Evolutionary conservation across 2,329 filamentous ascomycete genomes (phyloP).

Genomic region (Aspergillus sp.): DNA sequence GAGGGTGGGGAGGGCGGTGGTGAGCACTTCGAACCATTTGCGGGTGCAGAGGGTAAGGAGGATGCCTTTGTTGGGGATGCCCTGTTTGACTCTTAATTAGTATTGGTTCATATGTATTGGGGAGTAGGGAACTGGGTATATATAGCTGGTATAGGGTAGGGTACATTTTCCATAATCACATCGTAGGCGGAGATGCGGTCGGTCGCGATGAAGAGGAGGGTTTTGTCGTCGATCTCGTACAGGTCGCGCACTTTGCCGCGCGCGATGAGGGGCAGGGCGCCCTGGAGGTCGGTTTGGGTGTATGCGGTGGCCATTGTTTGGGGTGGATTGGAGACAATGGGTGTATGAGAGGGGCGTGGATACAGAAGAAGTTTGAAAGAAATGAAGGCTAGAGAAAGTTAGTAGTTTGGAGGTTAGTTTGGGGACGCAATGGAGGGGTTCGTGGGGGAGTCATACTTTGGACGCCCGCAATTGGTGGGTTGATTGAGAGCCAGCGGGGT

Average conservation of each 20-base stretch:
- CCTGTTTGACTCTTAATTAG: conserved; percentile 47
- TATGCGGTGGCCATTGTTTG: conserved; percentile 41
- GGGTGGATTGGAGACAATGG: not conserved
- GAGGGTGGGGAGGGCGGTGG: conserved; percentile 57
- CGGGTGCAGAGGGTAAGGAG: conserved; percentile 68
- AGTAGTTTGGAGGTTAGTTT: not conserved
- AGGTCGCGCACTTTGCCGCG: conserved; percentile 80
- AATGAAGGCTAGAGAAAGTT: not conserved
- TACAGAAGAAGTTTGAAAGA: not conserved
- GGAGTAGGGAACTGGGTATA: not conserved
- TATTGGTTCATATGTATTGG: conserved; percentile 43
- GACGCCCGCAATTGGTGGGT: not conserved
- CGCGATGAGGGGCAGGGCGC: conserved; percentile 54
- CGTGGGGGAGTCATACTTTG: not conserved
- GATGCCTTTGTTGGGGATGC: conserved; percentile 67
- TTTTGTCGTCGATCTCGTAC: conserved; percentile 69
- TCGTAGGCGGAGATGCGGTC: conserved; percentile 96
- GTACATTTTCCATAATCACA: conserved; percentile 78
- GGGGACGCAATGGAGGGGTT: not conserved
- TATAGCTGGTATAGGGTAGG: conserved; percentile 38
- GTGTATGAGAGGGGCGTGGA: not conserved
- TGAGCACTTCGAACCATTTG: conserved; percentile 68
- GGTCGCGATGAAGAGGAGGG: conserved; percentile 78
- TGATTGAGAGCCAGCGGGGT: not conserved
- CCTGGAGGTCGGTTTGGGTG: conserved; percentile 47